Base-by-base conservation (phyloP, 352 stramenopile species). In the Globisporangium polare region DNA sequence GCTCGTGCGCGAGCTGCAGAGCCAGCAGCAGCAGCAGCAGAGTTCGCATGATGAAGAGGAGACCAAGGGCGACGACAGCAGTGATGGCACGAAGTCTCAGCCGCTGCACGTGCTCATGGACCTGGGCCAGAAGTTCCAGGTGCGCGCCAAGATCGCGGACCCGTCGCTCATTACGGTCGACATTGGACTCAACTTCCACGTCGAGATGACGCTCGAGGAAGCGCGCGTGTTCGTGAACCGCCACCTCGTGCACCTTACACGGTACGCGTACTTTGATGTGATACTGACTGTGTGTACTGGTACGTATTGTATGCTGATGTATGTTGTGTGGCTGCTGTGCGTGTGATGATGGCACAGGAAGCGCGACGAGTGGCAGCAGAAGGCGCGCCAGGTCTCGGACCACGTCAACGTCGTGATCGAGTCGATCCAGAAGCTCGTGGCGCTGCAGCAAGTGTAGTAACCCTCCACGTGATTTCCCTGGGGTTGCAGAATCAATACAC, bases 391-490 rank as follows among this genome's bases (percentile, higher is more conserved):
- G 62, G 71, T 92, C 37, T 88, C 83, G 31, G 68, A 81, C 13
- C 83, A 90, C 61, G 80, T 91, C 46, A 89, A 88, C 60, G 72
- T 87, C 47, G 85, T 89, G 51, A 78, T 92, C 46, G 73, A 88
- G 17, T 80, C 74, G 31, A 91, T 92, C 66, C 78, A 89, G 58
- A 80, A 91, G 61, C 83, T 92, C 53, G 85, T 74, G 29, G 62
- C 73, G 5, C 74, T 92, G 27, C 78, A 91, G 58, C 75, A 75
- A 22, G 17, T 59, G 53, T 65, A 60, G 26, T 27, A n/a, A n/a
- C n/a, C n/a, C n/a, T n/a, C n/a, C n/a, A n/a, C n/a, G n/a, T n/a
- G n/a, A n/a, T n/a, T n/a, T n/a, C n/a, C n/a, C n/a, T n/a, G n/a
- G n/a, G n/a, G n/a, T n/a, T n/a, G n/a, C n/a, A n/a, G n/a, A 46